Base-by-base conservation (phyloP, 2,329 filamentous ascomycete species). In the Myotisia sp. region DNA sequence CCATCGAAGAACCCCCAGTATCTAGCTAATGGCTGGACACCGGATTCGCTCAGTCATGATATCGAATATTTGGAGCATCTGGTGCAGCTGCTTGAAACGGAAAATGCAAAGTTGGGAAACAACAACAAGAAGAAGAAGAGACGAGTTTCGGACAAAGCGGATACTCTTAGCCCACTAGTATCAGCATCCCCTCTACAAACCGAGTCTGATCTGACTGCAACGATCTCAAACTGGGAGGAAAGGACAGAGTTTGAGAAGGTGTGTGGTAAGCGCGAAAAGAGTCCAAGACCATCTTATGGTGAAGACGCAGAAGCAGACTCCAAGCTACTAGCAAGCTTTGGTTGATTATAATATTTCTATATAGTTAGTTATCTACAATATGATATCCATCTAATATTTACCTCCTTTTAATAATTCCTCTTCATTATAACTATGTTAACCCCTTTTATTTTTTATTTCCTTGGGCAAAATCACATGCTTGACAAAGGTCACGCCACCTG, bases 191-290 rank as follows among this genome's bases (percentile, higher is more conserved):
- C 20, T 21, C n/a, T 22, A 14, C 5, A 23, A 27, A 17, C n/a
- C 17, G 16, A 20, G 7, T 26, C 9, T 18, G 32, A 18, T 14
- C 14, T 28, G 3, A 24, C 23, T 16, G 13, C 26, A 5, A 34
- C 32, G 7, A 21, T 40, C 8, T 20, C 18, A n/a, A 37, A 27
- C 22, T 40, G 38, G 38, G 22, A 33, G 12, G 38, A 40, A 23
- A 33, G 38, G 13, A 32, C 36, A 14, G 33, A 40, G 16, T 28
- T 40, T 19, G 38, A 40, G 28, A 22, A 28, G 26, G 38, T 34
- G n/a, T 24, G 13, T 3, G 29, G 29, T 17, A 32, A 32, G 20
- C 13, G 24, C 8, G 16, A 22, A 16, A 23, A 24, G 20, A 22
- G 29, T 8, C 29, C 29, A n/a, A 23, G 22, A n/a, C n/a, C n/a